These are phyloP conservation scores for Asterochloris erici DNA, from an alignment of 139 green algal species.

Conservation along the genomic window DNA sequence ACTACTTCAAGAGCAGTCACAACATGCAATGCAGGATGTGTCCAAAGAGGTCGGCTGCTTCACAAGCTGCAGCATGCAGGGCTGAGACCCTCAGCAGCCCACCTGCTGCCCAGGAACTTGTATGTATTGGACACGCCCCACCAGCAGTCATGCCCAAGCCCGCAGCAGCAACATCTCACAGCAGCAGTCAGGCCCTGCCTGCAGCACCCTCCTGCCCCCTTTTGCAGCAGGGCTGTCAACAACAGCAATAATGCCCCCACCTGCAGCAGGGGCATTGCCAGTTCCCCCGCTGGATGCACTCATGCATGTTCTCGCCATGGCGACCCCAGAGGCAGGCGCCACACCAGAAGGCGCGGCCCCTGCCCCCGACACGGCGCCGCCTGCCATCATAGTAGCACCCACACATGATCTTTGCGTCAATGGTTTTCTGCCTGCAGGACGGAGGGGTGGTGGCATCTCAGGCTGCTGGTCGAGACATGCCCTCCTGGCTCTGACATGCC, in stretches of 20 bases:
- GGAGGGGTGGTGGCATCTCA: no score
- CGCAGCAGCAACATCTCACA: background rate
- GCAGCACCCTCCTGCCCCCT: background rate
- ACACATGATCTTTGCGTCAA: conserved; percentile 51
- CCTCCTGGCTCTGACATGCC: no score
- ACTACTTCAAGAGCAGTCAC: background rate
- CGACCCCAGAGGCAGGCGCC: conserved; percentile 51
- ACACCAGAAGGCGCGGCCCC: conserved; percentile 42
- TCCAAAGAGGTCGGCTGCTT: background rate
- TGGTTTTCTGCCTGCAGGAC: conserved; percentile 48
- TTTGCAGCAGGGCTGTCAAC: background rate
- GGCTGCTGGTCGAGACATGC: no score
- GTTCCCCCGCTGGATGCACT: conserved; percentile 25
- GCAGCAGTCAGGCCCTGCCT: background rate
- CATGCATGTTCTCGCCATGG: conserved; percentile 62
- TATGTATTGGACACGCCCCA: no score
- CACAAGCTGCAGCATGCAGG: background rate
- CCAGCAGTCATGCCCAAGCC: background rate
- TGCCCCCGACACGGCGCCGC: conserved; percentile 26
- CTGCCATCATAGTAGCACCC: conserved; percentile 28
- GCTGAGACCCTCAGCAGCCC: no score
- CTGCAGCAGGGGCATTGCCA: background rate
- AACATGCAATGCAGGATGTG: background rate
- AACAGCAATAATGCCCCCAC: background rate
- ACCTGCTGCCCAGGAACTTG: no score